Conservation (phyloP, 805 yeast species). For the Lipomyces starkeyi region DNA sequence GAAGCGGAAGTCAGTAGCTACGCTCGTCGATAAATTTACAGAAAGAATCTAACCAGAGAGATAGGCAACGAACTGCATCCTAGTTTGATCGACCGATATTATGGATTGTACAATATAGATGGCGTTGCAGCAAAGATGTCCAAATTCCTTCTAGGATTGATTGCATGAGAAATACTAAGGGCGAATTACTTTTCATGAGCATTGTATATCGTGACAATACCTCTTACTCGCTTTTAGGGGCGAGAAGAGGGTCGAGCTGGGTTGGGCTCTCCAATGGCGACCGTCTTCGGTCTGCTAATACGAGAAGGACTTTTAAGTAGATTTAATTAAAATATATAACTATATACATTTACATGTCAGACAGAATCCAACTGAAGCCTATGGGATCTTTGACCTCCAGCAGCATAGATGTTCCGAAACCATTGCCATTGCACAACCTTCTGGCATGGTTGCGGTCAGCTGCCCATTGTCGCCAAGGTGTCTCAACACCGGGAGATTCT, state of each 20-base stretch:
- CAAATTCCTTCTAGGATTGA: background rate
- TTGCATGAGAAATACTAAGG: background rate
- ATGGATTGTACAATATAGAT: background rate
- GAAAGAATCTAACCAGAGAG: background rate
- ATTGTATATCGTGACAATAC: background rate
- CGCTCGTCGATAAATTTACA: background rate
- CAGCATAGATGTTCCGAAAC: too few relatives aligned
- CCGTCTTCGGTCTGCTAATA: too few relatives aligned
- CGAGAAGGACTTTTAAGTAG: too few relatives aligned
- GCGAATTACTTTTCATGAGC: background rate
- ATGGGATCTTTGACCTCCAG: too few relatives aligned
- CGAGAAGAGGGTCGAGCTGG: background rate
- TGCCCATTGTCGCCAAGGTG: too few relatives aligned
- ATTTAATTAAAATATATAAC: too few relatives aligned
- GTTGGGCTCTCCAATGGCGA: too few relatives aligned
- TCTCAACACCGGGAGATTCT: too few relatives aligned
- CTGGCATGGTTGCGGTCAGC: too few relatives aligned
- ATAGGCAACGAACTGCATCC: constrained; percentile 16
- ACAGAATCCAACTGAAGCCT: too few relatives aligned
- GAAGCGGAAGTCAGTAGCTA: constrained; percentile 33
- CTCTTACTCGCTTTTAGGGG: background rate
- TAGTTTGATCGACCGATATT: background rate
- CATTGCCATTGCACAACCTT: too few relatives aligned
- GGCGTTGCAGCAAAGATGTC: background rate
- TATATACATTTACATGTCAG: too few relatives aligned